These are phyloP conservation scores for Beverwykella pulmonaria DNA, from an alignment of 495 filamentous ascomycete species.

Conservation along the genomic window DNA sequence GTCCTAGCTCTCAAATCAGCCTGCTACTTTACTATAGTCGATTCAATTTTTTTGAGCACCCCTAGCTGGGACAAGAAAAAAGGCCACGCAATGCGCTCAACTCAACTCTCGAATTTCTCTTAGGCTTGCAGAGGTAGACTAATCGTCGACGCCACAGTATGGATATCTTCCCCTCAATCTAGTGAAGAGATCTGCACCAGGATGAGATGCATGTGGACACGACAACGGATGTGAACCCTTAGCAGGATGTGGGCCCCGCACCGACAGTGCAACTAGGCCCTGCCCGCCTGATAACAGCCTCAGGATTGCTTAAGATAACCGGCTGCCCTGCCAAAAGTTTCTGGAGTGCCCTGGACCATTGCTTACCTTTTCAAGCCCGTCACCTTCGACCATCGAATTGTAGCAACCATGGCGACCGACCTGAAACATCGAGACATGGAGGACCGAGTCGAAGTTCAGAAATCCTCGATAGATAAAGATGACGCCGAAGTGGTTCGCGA, in stretches of 20 bases:
- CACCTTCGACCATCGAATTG: neutral
- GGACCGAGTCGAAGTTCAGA: slow-evolving; percentile 22
- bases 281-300: slow-evolving; percentile 15
- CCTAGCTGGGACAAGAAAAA: neutral
- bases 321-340: slow-evolving; percentile 2
- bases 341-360: neutral
- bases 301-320: slow-evolving; percentile 4
- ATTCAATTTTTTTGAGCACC: neutral
- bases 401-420: slow-evolving; percentile 4
- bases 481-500: slow-evolving; percentile 24
- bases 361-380: neutral
- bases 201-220: slow-evolving; percentile 3
- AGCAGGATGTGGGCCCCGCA: slow-evolving; percentile 18
- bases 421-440: slow-evolving; percentile 9
- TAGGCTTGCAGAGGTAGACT: neutral
- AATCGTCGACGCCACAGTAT: slow-evolving; percentile 1
- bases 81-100: neutral
- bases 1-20: neutral
- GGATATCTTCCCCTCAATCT: neutral
- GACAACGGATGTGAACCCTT: slow-evolving; percentile 12
- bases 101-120: neutral
- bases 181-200: slow-evolving; percentile 6
- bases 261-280: neutral
- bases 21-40: neutral
- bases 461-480: slow-evolving; percentile 24